Percentiles rank a stretch among this genome's conserved stretches.
Conservation (phyloP, 345 rosid species). For the Acer yangbiense region DNA sequence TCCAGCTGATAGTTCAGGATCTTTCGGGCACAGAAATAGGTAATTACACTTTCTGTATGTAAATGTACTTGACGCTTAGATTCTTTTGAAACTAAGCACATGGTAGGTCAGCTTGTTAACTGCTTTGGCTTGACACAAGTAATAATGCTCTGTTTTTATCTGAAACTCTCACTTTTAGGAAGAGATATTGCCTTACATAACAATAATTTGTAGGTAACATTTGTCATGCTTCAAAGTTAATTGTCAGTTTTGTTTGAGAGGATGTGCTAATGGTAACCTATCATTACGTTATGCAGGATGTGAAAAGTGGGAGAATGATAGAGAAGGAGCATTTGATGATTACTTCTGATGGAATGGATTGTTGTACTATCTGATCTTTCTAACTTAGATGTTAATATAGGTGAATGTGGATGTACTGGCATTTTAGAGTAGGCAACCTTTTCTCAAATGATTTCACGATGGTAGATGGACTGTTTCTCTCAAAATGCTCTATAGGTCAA, state of each 20-base stretch:
- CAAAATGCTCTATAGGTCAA: conserved; percentile 23
- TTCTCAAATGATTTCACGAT: conserved; percentile 16
- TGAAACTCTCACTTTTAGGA: background rate
- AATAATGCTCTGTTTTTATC: background rate
- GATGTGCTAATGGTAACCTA: conserved; percentile 14
- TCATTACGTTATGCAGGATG: conserved; percentile 56
- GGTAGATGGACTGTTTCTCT: conserved; percentile 21
- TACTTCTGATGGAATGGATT: conserved; percentile 57
- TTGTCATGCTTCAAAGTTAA: background rate
- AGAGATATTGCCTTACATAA: conserved; percentile 8
- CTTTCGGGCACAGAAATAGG: conserved; percentile 55
- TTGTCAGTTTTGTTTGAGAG: conserved; percentile 13
- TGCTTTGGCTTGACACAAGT: background rate
- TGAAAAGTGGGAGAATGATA: conserved; percentile 47
- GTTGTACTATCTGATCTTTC: conserved; percentile 1
- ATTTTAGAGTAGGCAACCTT: conserved; percentile 20
- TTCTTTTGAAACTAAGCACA: background rate
- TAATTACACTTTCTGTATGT: conserved; percentile 30
- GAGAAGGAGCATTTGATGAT: conserved; percentile 81
- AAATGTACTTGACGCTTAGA: conserved; percentile 21
- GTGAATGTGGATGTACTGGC: conserved; percentile 9
- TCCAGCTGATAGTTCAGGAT: conserved; percentile 57
- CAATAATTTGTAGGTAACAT: background rate
- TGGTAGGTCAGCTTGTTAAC: conserved; percentile 4
- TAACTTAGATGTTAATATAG: conserved; percentile 25